Evolutionary conservation across 768 basidiomycete species (phyloP).

Genomic region (Amanita pseudoporphyria): DNA sequence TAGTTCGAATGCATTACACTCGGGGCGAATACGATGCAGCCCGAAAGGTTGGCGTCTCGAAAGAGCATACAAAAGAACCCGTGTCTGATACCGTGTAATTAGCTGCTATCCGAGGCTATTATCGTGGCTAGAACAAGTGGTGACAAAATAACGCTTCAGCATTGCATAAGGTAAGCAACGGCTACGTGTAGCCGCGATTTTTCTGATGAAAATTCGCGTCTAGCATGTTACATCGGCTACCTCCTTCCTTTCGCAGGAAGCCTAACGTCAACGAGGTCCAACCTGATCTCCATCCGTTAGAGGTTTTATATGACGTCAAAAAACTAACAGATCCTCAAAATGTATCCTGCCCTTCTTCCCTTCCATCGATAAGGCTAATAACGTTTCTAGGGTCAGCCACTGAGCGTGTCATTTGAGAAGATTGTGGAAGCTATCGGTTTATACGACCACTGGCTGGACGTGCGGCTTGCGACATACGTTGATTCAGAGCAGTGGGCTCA

Average conservation of each 20-base stretch:
- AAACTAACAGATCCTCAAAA: constrained; percentile 64
- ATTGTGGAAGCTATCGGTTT: constrained; percentile 56
- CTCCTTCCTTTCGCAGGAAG: constrained; percentile 35
- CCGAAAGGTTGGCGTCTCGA: constrained; percentile 53
- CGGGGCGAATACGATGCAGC: constrained; percentile 61
- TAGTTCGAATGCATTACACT: constrained; percentile 71
- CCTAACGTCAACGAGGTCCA: constrained; percentile 65
- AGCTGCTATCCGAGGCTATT: constrained; percentile 74
- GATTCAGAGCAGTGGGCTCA: constrained; percentile 62
- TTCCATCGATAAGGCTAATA: background rate
- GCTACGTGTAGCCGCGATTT: constrained; percentile 1
- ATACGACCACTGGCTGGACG: constrained; percentile 65
- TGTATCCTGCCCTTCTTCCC: constrained; percentile 26
- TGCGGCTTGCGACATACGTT: constrained; percentile 34
- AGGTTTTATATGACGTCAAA: constrained; percentile 66
- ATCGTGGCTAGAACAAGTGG: constrained; percentile 63
- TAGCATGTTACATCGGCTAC: constrained; percentile 68
- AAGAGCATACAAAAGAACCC: background rate
- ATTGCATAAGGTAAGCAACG: constrained; percentile 60
- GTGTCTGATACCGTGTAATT: background rate
- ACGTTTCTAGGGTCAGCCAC: constrained; percentile 50
- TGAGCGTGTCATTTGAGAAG: constrained; percentile 59
- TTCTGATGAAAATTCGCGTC: constrained; percentile 1
- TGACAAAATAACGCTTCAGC: constrained; percentile 65
- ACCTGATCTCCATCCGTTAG: constrained; percentile 64